Percentiles rank a stretch among this genome's conserved stretches.
Conservation (phyloP, 2,329 filamentous ascomycete species). For the Microsporum audouinii region DNA sequence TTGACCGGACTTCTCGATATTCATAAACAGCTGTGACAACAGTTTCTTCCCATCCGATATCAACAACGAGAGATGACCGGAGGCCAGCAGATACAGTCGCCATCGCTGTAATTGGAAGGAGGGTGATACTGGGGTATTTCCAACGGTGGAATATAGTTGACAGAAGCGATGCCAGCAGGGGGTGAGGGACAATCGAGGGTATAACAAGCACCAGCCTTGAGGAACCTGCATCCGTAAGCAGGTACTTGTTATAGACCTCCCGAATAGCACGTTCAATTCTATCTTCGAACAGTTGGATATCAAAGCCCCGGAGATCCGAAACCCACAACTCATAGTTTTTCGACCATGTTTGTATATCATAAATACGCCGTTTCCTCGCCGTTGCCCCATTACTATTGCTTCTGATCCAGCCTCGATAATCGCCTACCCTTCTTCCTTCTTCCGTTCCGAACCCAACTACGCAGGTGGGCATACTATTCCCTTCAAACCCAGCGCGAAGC, state of each 20-base stretch:
- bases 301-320: constrained; percentile 58
- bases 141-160: constrained; percentile 71
- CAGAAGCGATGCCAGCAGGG: constrained; percentile 62
- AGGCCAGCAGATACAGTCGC: constrained; percentile 67
- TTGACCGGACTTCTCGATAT: constrained; percentile 66
- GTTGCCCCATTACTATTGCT: constrained; percentile 41
- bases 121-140: constrained; percentile 65
- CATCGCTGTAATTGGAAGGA: constrained; percentile 68
- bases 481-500: constrained; percentile 73
- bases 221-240: constrained; percentile 50
- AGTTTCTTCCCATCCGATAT: constrained; percentile 89
- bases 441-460: constrained; percentile 62
- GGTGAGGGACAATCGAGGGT: constrained; percentile 65
- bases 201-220: constrained; percentile 64
- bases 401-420: constrained; percentile 61
- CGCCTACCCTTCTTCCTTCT: constrained; percentile 63
- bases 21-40: constrained; percentile 79
- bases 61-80: constrained; percentile 73
- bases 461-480: constrained; percentile 64
- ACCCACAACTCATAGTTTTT: constrained; percentile 59
- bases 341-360: constrained; percentile 34
- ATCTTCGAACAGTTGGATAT: constrained; percentile 72
- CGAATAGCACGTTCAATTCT: constrained; percentile 73
- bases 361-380: constrained; percentile 15
- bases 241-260: constrained; percentile 69